Percentiles rank a stretch among this genome's conserved stretches.
These are phyloP conservation scores for Pilobolus umbonatus DNA, from an alignment of 192 early-diverging fungal species.

Conservation along the genomic window DNA sequence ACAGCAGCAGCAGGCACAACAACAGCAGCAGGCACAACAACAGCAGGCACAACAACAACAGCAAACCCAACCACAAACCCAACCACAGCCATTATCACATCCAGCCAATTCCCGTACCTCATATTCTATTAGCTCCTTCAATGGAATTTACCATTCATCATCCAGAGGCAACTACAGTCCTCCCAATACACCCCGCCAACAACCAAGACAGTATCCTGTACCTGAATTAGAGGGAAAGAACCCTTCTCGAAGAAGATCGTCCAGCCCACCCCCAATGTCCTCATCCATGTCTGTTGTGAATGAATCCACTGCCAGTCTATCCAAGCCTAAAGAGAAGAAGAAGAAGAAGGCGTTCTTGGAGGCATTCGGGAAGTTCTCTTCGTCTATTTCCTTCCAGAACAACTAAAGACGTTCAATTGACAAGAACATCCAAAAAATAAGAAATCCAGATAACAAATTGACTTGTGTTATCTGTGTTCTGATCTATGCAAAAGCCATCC, in stretches of 20 bases:
- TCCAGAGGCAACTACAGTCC: not conserved
- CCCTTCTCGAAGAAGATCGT: not conserved
- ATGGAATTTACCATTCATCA: not conserved
- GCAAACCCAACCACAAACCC: no score
- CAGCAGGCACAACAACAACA: not conserved
- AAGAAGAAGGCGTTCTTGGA: slow-evolving; percentile 16
- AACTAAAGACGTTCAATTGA: no score
- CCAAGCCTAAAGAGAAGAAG: slow-evolving; percentile 13
- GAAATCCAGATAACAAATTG: no score
- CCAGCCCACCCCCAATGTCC: not conserved
- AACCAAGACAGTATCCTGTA: not conserved
- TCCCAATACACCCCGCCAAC: not conserved
- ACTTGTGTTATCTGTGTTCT: no score
- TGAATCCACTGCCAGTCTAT: no score
- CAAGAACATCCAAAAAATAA: no score
- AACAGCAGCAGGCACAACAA: not conserved
- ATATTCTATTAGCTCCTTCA: no score
- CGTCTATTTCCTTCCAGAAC: not conserved
- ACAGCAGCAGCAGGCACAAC: no score
- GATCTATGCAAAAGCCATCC: no score
- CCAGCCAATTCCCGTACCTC: not conserved
- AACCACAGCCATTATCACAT: not conserved
- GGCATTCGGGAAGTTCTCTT: slow-evolving; percentile 13
- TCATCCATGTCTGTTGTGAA: no score
- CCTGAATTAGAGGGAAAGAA: not conserved